A percentile compares a stretch with the other conserved stretches of the same genome.
phyloP scores from a whole-genome alignment of 78 protist genomes.

The Speleostelium caveatum region DNA sequence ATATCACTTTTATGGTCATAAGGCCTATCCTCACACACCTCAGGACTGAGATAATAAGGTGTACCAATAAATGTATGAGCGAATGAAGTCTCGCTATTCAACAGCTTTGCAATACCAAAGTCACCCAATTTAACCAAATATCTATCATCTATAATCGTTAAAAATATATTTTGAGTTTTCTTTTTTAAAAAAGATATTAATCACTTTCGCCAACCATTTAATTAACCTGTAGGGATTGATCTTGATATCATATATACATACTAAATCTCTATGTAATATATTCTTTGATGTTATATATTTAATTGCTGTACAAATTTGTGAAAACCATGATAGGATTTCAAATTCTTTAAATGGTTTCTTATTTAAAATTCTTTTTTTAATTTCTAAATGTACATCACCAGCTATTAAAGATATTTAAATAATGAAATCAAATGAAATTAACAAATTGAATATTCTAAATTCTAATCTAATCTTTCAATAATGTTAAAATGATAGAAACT shows the following conservation, averaged over 20 bases:
- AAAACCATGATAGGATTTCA: slow-evolving; percentile 64
- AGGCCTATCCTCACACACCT: slow-evolving; percentile 90
- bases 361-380: slow-evolving; percentile 13
- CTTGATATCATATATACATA: neutral
- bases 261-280: slow-evolving; percentile 82
- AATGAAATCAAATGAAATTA: neutral
- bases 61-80: slow-evolving; percentile 94
- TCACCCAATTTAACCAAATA: slow-evolving; percentile 93
- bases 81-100: slow-evolving; percentile 78
- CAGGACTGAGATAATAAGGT: slow-evolving; percentile 96
- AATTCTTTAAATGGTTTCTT: slow-evolving; percentile 53
- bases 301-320: slow-evolving; percentile 66
- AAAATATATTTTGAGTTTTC: slow-evolving; percentile 91
- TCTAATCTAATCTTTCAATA: too few relatives aligned
- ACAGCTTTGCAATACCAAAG: slow-evolving; percentile 95
- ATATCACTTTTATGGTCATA: slow-evolving; percentile 89
- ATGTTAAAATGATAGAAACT: neutral
- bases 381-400: slow-evolving; percentile 62
- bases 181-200: neutral
- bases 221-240: neutral
- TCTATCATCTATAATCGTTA: slow-evolving; percentile 70
- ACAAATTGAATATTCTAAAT: neutral
- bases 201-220: neutral
- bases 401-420: neutral
- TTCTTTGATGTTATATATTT: slow-evolving; percentile 38